Conservation (phyloP, 208 protist species). For the Crithidia fasciculata region DNA sequence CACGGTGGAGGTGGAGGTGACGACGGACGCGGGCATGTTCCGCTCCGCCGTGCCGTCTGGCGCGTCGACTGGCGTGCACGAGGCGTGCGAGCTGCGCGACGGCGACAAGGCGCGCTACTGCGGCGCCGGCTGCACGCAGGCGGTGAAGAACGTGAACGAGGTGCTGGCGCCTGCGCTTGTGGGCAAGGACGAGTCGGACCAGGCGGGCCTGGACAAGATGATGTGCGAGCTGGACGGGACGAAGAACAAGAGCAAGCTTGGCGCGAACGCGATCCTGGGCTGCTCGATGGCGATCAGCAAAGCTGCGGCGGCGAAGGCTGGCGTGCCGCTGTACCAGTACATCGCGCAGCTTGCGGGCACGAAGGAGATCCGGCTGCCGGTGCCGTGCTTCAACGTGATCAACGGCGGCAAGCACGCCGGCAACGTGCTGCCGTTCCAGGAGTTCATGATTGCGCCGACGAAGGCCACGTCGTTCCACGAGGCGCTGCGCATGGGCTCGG, state of each 20-base stretch:
- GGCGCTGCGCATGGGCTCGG: conserved; percentile 95
- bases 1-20: conserved; percentile 97
- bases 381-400: conserved; percentile 99
- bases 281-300: conserved; percentile 98
- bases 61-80: conserved; percentile 98
- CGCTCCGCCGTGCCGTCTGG: conserved; percentile 98
- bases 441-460: conserved; percentile 99
- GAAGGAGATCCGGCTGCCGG: conserved; percentile 84
- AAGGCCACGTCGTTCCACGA: conserved; percentile 96
- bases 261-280: conserved; percentile 99
- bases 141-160: conserved; percentile 98
- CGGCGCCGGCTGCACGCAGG: conserved; percentile 97
- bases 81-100: conserved; percentile 98
- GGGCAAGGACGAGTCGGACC: conserved; percentile 92
- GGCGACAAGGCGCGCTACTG: conserved; percentile 93
- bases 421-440: conserved; percentile 94
- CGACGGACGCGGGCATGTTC: conserved; percentile 95
- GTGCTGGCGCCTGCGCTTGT: conserved; percentile 93
- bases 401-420: conserved; percentile 99
- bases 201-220: conserved; percentile 93
- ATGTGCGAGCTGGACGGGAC: conserved; percentile 98
- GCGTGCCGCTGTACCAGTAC: conserved; percentile 96
- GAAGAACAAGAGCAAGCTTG: conserved; percentile 96
- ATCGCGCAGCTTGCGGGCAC: conserved; percentile 94
- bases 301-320: conserved; percentile 91